phyloP scores from a whole-genome alignment of 2,329 filamentous ascomycete genomes.

The Cytospora schulzeri region DNA sequence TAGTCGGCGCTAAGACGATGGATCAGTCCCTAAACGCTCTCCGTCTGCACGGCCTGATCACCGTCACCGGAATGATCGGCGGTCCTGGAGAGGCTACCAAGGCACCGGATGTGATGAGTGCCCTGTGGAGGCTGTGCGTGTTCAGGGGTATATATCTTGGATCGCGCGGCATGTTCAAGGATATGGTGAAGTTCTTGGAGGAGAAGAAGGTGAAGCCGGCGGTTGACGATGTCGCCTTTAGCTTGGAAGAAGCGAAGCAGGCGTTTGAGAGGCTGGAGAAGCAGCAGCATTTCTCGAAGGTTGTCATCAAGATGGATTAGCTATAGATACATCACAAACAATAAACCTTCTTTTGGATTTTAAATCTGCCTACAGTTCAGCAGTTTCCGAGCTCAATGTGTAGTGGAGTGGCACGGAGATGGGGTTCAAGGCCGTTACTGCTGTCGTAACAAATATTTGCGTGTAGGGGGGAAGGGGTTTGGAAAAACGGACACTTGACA shows the following conservation, averaged over 20 bases:
- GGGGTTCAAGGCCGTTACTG: too few relatives aligned
- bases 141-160: slow-evolving; percentile 36
- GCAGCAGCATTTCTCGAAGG: slow-evolving; percentile 42
- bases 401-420: too few relatives aligned
- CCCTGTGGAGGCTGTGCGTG: slow-evolving; percentile 34
- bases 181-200: slow-evolving; percentile 38
- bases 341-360: too few relatives aligned
- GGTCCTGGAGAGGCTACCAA: slow-evolving; percentile 32
- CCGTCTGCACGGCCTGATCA: slow-evolving; percentile 38
- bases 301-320: slow-evolving; percentile 37
- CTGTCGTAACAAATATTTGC: too few relatives aligned
- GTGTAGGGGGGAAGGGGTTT: too few relatives aligned
- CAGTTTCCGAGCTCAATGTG: too few relatives aligned
- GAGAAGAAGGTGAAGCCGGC: slow-evolving; percentile 36
- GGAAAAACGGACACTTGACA: too few relatives aligned
- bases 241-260: slow-evolving; percentile 36
- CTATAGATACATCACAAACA: background rate
- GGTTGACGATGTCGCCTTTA: slow-evolving; percentile 38
- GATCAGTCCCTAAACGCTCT: slow-evolving; percentile 56
- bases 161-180: slow-evolving; percentile 34
- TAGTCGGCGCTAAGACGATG: slow-evolving; percentile 67
- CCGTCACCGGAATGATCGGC: slow-evolving; percentile 37
- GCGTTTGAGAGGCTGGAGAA: slow-evolving; percentile 38
- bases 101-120: slow-evolving; percentile 32
- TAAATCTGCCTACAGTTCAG: too few relatives aligned